These are phyloP conservation scores for Fusarium sp. DNA, from an alignment of 2,329 filamentous ascomycete genomes.

Conservation along the genomic window DNA sequence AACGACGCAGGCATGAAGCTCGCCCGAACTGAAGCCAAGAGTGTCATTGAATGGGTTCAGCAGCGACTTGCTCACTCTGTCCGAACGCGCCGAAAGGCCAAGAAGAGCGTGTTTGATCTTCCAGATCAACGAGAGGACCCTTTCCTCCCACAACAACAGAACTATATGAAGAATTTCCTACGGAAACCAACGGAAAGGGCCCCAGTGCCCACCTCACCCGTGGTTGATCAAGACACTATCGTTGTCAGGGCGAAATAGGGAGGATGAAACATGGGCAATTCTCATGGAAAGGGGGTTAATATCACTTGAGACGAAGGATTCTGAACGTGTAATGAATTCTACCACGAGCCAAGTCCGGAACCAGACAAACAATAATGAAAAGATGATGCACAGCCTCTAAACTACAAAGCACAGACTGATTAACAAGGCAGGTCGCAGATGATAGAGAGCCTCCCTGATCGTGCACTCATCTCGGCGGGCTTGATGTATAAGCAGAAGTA, in stretches of 20 bases:
- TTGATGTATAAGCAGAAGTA: constrained; percentile 24
- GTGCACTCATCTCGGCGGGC: constrained; percentile 29
- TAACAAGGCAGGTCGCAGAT: constrained; percentile 40
- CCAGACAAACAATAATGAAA: constrained; percentile 35
- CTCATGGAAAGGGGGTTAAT: neutral
- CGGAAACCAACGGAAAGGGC: constrained; percentile 39
- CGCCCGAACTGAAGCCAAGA: constrained; percentile 80
- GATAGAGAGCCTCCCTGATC: constrained; percentile 32
- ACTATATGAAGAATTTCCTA: constrained; percentile 62
- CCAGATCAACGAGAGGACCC: constrained; percentile 49
- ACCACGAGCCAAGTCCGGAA: constrained; percentile 39
- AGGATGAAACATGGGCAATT: neutral
- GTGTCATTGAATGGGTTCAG: constrained; percentile 77
- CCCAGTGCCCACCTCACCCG: constrained; percentile 2
- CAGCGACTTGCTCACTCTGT: constrained; percentile 78
- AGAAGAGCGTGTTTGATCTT: constrained; percentile 62
- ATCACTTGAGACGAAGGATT: constrained; percentile 17
- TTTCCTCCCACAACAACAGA: constrained; percentile 56
- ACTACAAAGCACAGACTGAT: constrained; percentile 43
- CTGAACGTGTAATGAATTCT: constrained; percentile 41
- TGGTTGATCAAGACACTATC: constrained; percentile 27
- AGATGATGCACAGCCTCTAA: constrained; percentile 50
- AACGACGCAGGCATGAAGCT: constrained; percentile 79
- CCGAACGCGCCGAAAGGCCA: constrained; percentile 69
- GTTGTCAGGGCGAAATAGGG: constrained; percentile 30